Conservation (phyloP, 2,329 filamentous ascomycete genomes). For the Trichoderma sp. region DNA sequence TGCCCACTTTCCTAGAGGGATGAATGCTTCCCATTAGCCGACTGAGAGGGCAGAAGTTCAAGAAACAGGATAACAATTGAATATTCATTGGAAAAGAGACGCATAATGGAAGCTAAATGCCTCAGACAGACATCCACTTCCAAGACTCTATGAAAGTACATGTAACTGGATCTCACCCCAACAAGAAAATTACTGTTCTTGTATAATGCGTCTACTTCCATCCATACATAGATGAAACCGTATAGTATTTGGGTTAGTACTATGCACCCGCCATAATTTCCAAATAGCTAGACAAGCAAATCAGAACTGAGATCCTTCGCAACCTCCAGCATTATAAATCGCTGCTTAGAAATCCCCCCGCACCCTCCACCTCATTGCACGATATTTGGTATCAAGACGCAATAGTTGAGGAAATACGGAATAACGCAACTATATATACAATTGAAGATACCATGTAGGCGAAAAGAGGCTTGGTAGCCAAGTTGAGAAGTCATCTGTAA, state of each 20-base stretch:
- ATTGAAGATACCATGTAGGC: too few relatives aligned
- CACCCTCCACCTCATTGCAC: constrained; percentile 1
- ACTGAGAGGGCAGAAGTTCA: not conserved
- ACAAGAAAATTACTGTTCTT: not conserved
- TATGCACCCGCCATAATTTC: not conserved
- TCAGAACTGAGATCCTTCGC: not conserved
- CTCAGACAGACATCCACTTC: not conserved
- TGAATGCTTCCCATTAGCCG: not conserved
- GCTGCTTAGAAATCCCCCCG: constrained; percentile 11
- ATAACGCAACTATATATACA: not conserved
- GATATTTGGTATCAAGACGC: not conserved
- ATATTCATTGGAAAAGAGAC: not conserved
- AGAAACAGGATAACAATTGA: not conserved
- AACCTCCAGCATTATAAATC: not conserved
- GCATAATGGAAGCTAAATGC: not conserved
- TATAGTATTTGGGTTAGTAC: not conserved
- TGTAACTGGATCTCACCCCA: not conserved
- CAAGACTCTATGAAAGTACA: not conserved
- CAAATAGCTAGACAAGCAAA: not conserved
- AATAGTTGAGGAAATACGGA: not conserved
- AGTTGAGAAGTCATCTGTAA: not conserved
- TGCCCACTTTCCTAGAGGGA: not conserved
- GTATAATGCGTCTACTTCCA: not conserved
- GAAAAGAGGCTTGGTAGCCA: not conserved
- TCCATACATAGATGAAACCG: not conserved